phyloP scores from a whole-genome alignment of 148 eudicot genomes.

The Nepenthes mirabilis region DNA sequence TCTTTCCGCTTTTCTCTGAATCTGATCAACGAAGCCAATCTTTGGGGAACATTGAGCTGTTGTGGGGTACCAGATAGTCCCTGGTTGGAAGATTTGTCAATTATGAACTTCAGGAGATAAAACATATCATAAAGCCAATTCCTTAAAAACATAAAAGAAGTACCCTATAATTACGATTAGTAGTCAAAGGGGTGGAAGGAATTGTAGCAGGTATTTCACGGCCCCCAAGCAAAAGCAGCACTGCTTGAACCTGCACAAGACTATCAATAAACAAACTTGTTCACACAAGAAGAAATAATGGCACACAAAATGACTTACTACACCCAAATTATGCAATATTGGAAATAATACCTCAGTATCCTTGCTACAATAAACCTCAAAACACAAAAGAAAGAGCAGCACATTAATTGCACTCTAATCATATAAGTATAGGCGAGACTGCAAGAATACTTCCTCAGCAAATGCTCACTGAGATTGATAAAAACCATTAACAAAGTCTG shows the following conservation, averaged over 20 bases:
- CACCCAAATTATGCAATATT: too few species aligned
- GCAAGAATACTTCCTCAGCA: too few species aligned
- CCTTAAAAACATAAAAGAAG: not conserved
- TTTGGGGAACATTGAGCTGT: slow-evolving; percentile 50
- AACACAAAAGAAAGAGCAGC: too few species aligned
- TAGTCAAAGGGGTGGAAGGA: slow-evolving; percentile 35
- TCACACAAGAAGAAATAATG: not conserved
- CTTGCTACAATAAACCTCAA: too few species aligned
- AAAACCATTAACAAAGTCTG: too few species aligned
- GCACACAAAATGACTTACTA: not conserved
- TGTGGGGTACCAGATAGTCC: slow-evolving; percentile 39
- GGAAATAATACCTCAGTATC: too few species aligned
- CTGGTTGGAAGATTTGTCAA: slow-evolving; percentile 14
- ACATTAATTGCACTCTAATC: too few species aligned
- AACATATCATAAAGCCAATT: not conserved
- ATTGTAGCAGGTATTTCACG: slow-evolving; percentile 55
- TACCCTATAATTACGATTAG: slow-evolving; percentile 38
- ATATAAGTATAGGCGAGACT: too few species aligned
- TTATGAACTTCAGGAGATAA: not conserved
- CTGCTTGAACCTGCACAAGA: slow-evolving; percentile 60
- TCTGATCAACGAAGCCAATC: slow-evolving; percentile 68
- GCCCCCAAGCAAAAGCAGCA: slow-evolving; percentile 61
- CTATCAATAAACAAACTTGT: not conserved
- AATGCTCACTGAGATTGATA: too few species aligned
- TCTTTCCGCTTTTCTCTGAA: slow-evolving; percentile 77